These are phyloP conservation scores for Sclerotinia sclerotiorum DNA, from an alignment of 2,329 filamentous ascomycete genomes.

Conservation along the genomic window DNA sequence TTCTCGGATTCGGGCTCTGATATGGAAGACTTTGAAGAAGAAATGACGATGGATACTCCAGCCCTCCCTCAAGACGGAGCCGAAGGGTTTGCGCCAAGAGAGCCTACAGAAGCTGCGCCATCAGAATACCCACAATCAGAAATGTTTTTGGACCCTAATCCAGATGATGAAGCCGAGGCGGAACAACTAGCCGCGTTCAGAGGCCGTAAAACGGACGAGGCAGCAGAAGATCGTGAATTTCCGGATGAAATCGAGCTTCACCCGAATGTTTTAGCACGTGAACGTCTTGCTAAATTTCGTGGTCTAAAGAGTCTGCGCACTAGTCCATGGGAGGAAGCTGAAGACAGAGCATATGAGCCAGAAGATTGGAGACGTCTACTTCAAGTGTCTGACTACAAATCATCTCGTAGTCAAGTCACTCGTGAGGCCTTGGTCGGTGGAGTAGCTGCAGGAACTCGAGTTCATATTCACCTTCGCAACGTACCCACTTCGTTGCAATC, in stretches of 20 bases:
- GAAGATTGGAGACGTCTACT: constrained; percentile 86
- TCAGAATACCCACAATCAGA: constrained; percentile 94
- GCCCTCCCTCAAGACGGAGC: constrained; percentile 79
- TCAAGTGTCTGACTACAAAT: constrained; percentile 85
- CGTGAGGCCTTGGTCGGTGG: constrained; percentile 88
- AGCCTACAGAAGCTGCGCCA: constrained; percentile 73
- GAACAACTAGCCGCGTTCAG: constrained; percentile 81
- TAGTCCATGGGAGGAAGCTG: constrained; percentile 84
- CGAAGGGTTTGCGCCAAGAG: constrained; percentile 64
- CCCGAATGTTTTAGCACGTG: constrained; percentile 80
- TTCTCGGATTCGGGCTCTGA: constrained; percentile 82
- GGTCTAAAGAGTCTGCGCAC: constrained; percentile 89
- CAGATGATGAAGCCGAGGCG: constrained; percentile 78
- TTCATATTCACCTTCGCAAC: constrained; percentile 71
- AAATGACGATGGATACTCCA: constrained; percentile 52
- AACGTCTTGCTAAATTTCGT: constrained; percentile 81
- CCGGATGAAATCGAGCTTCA: constrained; percentile 96
- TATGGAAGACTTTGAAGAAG: constrained; percentile 67
- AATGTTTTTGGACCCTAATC: constrained; percentile 74
- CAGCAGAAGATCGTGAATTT: constrained; percentile 88
- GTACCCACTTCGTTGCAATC: constrained; percentile 55
- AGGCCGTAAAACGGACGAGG: constrained; percentile 73
- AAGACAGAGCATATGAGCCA: constrained; percentile 83
- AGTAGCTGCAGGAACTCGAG: constrained; percentile 77
- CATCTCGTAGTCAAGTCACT: constrained; percentile 71